These are phyloP conservation scores for Aspergillus intermedius DNA, from an alignment of 2,329 filamentous ascomycete species.

Conservation along the genomic window DNA sequence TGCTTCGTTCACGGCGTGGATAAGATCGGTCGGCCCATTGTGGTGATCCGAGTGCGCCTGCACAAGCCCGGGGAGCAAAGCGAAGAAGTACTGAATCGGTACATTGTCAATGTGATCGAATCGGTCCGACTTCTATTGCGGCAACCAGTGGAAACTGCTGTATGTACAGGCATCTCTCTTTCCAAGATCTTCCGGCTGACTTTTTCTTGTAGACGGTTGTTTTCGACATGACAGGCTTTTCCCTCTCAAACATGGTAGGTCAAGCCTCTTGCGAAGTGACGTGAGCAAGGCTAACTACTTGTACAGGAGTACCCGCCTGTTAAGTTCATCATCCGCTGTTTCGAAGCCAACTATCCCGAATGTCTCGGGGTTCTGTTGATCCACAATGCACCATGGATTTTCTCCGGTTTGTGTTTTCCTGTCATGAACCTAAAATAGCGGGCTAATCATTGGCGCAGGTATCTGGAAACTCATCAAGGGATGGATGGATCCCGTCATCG, in stretches of 20 bases:
- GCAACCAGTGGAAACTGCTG: conserved; percentile 79
- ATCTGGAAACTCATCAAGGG: conserved; percentile 91
- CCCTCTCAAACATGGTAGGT: conserved; percentile 82
- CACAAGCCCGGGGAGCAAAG: conserved; percentile 81
- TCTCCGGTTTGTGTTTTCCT: conserved; percentile 58
- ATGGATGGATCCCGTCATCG: conserved; percentile 95
- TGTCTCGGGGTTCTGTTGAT: conserved; percentile 82
- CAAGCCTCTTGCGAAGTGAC: no score
- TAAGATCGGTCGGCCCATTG: conserved; percentile 74
- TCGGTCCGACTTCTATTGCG: conserved; percentile 74
- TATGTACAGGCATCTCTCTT: conserved; percentile 42
- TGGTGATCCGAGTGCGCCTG: conserved; percentile 70
- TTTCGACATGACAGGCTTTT: conserved; percentile 93
- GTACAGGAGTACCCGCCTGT: conserved; percentile 80
- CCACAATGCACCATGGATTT: conserved; percentile 87
- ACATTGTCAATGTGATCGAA: conserved; percentile 89
- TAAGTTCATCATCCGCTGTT: conserved; percentile 98
- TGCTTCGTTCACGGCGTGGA: conserved; percentile 82
- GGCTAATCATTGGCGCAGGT: conserved; percentile 40
- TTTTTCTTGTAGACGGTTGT: conserved; percentile 61
- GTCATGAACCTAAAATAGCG: background rate
- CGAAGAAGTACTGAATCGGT: conserved; percentile 73
- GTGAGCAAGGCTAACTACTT: background rate
- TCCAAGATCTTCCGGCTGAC: background rate
- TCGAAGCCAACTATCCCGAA: conserved; percentile 95